Base-by-base conservation (phyloP, 2,329 filamentous ascomycete genomes). In the Colletotrichum sojae region DNA sequence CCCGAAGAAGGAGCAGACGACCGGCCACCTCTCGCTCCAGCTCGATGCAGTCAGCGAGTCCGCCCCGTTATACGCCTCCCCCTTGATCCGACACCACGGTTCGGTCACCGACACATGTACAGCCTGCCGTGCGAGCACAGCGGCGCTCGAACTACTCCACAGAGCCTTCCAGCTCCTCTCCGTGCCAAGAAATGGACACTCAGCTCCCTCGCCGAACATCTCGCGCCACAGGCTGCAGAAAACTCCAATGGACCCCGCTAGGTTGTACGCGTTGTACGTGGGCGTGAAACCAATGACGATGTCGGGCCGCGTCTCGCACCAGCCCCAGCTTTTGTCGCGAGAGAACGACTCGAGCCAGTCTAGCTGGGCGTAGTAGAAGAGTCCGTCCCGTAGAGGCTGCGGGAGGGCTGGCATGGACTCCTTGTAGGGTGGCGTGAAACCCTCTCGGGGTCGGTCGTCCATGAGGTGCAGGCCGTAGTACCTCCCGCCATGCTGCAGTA, bases 261-360 rank as follows among this genome's bases (percentile, higher is more conserved):
- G 45, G 39, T 78, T 80, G 71, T 81, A 81, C 49, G 79, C 78
- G 61, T 82, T 83, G 76, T 68, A 76, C 63, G 82, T 82, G 16
- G 81, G 81, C 5, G 82, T 78, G 67, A 83, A 83, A 6, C 81
- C 81, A 46, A 83, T 77, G 68, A 83, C 80, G 64, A 81, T 79
- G 71, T 82, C 81, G 1, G 81, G 81, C 12, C 79, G 75, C 1
- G 81, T 78, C 39, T 83, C 80, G 58, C 77, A 78, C 78, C 79
- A 82, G 27, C 75, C 80, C 81, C 81, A 83, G 54, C 82, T 68
- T 3, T 12, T 49, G 18, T 75, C 78, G 54, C 77, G 76, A 1
- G 78, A 75, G 18, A 78, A 80, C 48, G 74, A 73, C 51, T 76
- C 74, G 13, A 83, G 62, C 65, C 77, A 81, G 65, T 82, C 80